Evolutionary conservation across 2,329 filamentous ascomycete species (phyloP), one percentile per base, ranked within the genome.

Genomic region (Calcarisporium arbuscula): DNA sequence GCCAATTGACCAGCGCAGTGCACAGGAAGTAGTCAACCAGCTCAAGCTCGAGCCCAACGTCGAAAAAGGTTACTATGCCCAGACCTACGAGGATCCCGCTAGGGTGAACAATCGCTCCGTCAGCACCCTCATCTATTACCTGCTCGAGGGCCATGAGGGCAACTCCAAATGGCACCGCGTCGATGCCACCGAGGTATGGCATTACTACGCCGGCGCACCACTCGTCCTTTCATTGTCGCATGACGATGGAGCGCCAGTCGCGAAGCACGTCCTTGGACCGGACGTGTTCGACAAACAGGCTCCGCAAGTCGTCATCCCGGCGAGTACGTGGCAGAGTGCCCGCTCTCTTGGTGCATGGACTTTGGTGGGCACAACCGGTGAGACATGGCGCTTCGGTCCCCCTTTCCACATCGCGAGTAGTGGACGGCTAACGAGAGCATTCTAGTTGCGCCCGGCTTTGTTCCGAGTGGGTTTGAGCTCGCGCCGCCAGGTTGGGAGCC

Each of bases 51-150:
- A 44, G 3, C 60, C 65, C 9, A 62, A 70, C 32, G 51, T 55
- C 2, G 69, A 74, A 37, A 70, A 69, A 29, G 70, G 70, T n/a
- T 70, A 61, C 46, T 73, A 56, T 44, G 32, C 58, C 30, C 56
- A 73, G 41, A 70, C 61, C 0, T 72, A 67, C 43, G 54, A 58
- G 30, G 68, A 73, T 47, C 36, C 40, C 2, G 42, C 44, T 4
- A 37, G 8, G 10, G 21, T 40, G n/a, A 28, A 48, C 10, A 51
- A 46, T 26, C 67, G 68, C 35, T 64, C 67, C 3, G 37, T 54
- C 38, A 68, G 65, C 51, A 72, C 69, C 2, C 58, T 58, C 31
- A 74, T 72, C 45, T 74, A 72, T 53, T 73, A 73, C 44, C 59
- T 73, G 0, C 61, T 74, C 5, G 61, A 71, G 32, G 62, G 64